phyloP scores from a whole-genome alignment of 2,329 filamentous ascomycete genomes.

The Fusarium sp. region DNA sequence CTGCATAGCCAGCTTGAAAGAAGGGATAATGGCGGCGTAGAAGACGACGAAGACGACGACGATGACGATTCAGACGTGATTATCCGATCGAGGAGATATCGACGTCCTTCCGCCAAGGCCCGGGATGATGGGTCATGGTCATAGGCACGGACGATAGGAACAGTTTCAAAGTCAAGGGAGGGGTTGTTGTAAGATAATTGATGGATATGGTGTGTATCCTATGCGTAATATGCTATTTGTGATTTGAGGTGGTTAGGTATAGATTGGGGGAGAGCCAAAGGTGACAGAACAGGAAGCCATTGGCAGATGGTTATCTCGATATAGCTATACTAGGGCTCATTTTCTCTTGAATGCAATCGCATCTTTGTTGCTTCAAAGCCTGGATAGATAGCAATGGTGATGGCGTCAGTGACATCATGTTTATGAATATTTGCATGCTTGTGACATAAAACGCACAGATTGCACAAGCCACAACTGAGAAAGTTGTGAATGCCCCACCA shows the following conservation, averaged over 20 bases:
- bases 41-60: constrained; percentile 49
- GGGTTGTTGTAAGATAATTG: constrained; percentile 20
- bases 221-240: constrained; percentile 16
- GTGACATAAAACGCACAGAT: constrained; percentile 1
- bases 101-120: constrained; percentile 52
- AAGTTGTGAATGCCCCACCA: constrained; percentile 22
- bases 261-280: neutral
- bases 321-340: neutral
- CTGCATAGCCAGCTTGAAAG: constrained; percentile 28
- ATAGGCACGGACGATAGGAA: constrained; percentile 20
- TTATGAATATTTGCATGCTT: neutral
- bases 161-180: neutral
- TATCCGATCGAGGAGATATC: constrained; percentile 46
- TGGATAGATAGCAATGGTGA: neutral
- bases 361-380: neutral
- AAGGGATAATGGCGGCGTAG: constrained; percentile 17
- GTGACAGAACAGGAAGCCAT: constrained; percentile 6
- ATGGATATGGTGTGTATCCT: constrained; percentile 5
- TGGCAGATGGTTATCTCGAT: neutral
- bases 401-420: neutral
- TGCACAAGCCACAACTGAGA: constrained; percentile 20
- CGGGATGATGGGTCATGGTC: constrained; percentile 47
- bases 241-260: constrained; percentile 9
- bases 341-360: neutral
- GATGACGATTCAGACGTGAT: constrained; percentile 50